Conservation (phyloP, 2,329 filamentous ascomycete genomes). For the Xylaria sp. region DNA sequence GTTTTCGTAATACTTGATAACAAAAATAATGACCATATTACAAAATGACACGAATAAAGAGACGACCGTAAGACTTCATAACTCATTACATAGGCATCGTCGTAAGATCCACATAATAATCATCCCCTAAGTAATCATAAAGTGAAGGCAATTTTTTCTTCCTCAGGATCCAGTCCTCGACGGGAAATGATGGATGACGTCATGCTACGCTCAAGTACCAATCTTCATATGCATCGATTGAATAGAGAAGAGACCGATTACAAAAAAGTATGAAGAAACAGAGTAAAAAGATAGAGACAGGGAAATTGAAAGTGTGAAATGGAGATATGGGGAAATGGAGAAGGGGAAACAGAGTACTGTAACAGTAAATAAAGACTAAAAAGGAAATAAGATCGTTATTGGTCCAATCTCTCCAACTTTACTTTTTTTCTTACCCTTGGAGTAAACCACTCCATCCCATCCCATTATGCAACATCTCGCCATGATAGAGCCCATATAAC, state of each 20-base stretch:
- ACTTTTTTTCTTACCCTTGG: background rate
- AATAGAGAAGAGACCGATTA: background rate
- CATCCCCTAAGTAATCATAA: background rate
- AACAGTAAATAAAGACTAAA: background rate
- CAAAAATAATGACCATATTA: conserved; percentile 3
- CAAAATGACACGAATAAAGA: conserved; percentile 8
- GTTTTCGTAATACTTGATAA: background rate
- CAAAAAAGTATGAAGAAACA: too few species aligned
- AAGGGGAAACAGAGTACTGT: background rate
- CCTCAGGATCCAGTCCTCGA: background rate
- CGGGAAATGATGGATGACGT: background rate
- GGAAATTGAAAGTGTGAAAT: background rate
- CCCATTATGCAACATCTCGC: background rate
- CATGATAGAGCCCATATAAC: background rate
- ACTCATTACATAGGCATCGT: conserved; percentile 14
- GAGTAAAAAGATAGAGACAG: background rate
- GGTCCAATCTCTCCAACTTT: background rate
- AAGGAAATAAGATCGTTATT: background rate
- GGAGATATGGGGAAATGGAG: background rate
- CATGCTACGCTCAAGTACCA: conserved; percentile 11
- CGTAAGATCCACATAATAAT: background rate
- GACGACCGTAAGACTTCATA: conserved; percentile 19
- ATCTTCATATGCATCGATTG: conserved; percentile 1
- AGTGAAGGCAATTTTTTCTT: background rate
- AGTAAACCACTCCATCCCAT: background rate